Conservation (phyloP, 176 grass and related monocot species). For the Alopecurus myosuroides region DNA sequence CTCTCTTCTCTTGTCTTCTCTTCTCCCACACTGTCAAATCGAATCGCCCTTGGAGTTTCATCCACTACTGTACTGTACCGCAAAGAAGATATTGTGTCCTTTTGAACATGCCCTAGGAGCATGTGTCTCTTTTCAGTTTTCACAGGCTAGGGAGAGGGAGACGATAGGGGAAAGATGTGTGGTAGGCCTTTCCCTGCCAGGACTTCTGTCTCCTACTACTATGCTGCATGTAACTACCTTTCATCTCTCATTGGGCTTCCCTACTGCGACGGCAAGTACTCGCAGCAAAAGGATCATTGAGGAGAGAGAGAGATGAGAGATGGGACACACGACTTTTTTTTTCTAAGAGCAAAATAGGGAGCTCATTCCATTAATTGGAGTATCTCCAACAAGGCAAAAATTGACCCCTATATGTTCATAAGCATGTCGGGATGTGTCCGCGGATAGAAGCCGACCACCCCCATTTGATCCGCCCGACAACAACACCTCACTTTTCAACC, state of each 20-base stretch:
- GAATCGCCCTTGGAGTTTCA: slow-evolving; percentile 53
- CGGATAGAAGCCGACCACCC: too few relatives aligned
- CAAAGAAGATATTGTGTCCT: slow-evolving; percentile 65
- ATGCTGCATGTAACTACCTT: slow-evolving; percentile 46
- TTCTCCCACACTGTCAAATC: slow-evolving; percentile 34
- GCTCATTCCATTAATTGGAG: too few relatives aligned
- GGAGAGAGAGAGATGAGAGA: slow-evolving; percentile 11
- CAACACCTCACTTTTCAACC: too few relatives aligned
- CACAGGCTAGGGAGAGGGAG: slow-evolving; percentile 10
- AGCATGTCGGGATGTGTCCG: too few relatives aligned
- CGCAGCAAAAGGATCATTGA: slow-evolving; percentile 52
- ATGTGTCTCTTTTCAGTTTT: slow-evolving; percentile 24
- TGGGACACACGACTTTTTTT: not conserved
- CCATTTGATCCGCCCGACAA: too few relatives aligned
- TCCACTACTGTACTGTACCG: slow-evolving; percentile 42
- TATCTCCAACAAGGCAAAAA: too few relatives aligned
- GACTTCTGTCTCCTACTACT: slow-evolving; percentile 35
- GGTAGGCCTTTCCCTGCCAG: slow-evolving; percentile 42
- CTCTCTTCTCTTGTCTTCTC: slow-evolving; percentile 33
- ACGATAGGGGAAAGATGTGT: slow-evolving; percentile 14
- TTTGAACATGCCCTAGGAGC: slow-evolving; percentile 41
- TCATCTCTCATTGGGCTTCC: slow-evolving; percentile 44
- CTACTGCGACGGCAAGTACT: slow-evolving; percentile 56
- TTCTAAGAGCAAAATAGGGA: not conserved
- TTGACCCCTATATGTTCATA: too few relatives aligned